Conservation (phyloP, 352 stramenopile genomes). For the Phytophthora multivora region DNA sequence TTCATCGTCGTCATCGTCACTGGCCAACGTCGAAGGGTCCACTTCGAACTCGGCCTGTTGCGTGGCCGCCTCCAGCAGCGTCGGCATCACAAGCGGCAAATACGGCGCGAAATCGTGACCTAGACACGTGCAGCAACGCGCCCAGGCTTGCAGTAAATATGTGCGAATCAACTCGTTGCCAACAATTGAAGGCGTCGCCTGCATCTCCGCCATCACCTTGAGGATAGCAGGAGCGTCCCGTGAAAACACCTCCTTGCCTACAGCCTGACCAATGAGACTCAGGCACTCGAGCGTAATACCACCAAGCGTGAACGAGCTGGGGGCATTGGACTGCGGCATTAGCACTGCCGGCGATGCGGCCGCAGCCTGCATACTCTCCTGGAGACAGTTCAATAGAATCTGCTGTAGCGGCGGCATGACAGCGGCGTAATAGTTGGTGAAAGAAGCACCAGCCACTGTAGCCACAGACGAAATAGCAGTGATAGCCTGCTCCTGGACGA, state of each 20-base stretch:
- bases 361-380: slow-evolving; percentile 48
- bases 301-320: slow-evolving; percentile 73
- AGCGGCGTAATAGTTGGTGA: slow-evolving; percentile 74
- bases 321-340: slow-evolving; percentile 35
- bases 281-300: slow-evolving; percentile 89
- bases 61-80: slow-evolving; percentile 72
- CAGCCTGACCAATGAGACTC: slow-evolving; percentile 76
- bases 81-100: slow-evolving; percentile 82
- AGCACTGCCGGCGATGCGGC: slow-evolving; percentile 21
- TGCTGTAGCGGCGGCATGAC: slow-evolving; percentile 78
- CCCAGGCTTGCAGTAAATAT: slow-evolving; percentile 84
- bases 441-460: slow-evolving; percentile 62
- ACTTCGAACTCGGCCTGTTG: slow-evolving; percentile 88
- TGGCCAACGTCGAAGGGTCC: slow-evolving; percentile 53
- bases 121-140: slow-evolving; percentile 76
- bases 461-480: slow-evolving; percentile 83
- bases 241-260: slow-evolving; percentile 76
- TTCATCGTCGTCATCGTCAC: slow-evolving; percentile 67
- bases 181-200: slow-evolving; percentile 77
- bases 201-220: slow-evolving; percentile 87
- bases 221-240: slow-evolving; percentile 74
- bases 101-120: slow-evolving; percentile 81
- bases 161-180: slow-evolving; percentile 85
- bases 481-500: slow-evolving; percentile 83
- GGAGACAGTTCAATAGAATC: slow-evolving; percentile 68